These are phyloP conservation scores for Xenosphaeropsis pyriputrescens DNA, from an alignment of 2,329 filamentous ascomycete species.

Conservation along the genomic window DNA sequence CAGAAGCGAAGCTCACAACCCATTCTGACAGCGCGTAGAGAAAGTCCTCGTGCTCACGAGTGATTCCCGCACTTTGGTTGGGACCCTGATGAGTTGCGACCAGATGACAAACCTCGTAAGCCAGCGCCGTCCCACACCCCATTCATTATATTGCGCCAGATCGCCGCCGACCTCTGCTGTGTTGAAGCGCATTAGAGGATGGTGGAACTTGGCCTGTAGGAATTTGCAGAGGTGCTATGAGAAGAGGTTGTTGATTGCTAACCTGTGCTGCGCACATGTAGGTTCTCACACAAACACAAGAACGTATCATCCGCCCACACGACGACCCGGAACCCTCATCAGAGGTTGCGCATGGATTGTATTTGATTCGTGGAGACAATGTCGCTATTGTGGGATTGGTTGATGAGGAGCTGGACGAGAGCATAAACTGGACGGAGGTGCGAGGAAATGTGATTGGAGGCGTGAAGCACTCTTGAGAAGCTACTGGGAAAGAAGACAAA, in stretches of 20 bases:
- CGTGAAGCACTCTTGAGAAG: conserved; percentile 54
- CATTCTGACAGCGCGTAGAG: conserved; percentile 40
- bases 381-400: conserved; percentile 82
- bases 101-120: conserved; percentile 75
- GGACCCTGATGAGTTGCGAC: conserved; percentile 74
- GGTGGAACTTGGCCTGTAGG: too few species aligned
- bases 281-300: conserved; percentile 71
- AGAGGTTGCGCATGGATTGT: conserved; percentile 73
- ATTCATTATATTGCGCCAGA: neutral
- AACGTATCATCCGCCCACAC: conserved; percentile 76
- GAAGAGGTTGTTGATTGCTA: neutral
- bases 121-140: too few species aligned
- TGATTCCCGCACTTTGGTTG: conserved; percentile 76
- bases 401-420: conserved; percentile 76
- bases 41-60: conserved; percentile 85
- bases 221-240: too few species aligned
- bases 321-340: conserved; percentile 74
- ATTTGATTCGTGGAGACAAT: conserved; percentile 87
- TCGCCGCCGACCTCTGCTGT: neutral
- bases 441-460: conserved; percentile 70
- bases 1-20: conserved; percentile 14
- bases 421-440: conserved; percentile 88
- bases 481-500: neutral
- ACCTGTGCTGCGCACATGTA: conserved; percentile 14
- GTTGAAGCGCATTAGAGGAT: too few species aligned